Percentiles rank a stretch among this genome's conserved stretches.
Conservation (phyloP, 2,329 filamentous ascomycete species). For the Orbilia javanica region DNA sequence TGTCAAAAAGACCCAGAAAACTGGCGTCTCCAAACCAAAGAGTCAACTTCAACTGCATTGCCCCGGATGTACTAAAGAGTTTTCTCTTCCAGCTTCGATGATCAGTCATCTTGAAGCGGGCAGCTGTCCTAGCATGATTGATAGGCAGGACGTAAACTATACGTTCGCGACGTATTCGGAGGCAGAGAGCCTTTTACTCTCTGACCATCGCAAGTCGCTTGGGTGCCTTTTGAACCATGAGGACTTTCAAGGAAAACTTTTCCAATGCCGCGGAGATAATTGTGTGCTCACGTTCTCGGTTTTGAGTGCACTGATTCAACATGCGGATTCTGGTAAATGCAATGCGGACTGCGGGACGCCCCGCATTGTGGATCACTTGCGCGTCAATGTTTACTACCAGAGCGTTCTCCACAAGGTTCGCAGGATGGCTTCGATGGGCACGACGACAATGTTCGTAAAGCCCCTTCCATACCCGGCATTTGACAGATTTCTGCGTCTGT, state of each 20-base stretch:
- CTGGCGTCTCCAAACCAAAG: too few relatives aligned
- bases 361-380: constrained; percentile 7
- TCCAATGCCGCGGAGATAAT: background rate
- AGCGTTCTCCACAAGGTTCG: constrained; percentile 12
- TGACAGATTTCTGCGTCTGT: background rate
- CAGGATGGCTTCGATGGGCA: background rate
- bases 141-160: constrained; percentile 19
- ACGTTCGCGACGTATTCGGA: constrained; percentile 28
- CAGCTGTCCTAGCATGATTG: constrained; percentile 16
- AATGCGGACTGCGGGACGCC: background rate
- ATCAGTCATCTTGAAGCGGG: constrained; percentile 24
- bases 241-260: background rate
- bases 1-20: background rate
- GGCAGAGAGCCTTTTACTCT: constrained; percentile 9
- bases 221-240: constrained; percentile 20
- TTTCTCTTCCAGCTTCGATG: background rate
- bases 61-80: constrained; percentile 11
- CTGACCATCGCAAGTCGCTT: constrained; percentile 29
- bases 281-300: constrained; percentile 1
- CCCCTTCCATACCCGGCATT: constrained; percentile 8
- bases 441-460: constrained; percentile 9
- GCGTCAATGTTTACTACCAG: constrained; percentile 16
- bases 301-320: constrained; percentile 24
- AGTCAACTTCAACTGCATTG: background rate
- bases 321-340: constrained; percentile 10